Evolutionary conservation across 148 eudicot species (phyloP), one percentile per base, ranked within the genome.

Genomic region (Rhododendron vialii): DNA sequence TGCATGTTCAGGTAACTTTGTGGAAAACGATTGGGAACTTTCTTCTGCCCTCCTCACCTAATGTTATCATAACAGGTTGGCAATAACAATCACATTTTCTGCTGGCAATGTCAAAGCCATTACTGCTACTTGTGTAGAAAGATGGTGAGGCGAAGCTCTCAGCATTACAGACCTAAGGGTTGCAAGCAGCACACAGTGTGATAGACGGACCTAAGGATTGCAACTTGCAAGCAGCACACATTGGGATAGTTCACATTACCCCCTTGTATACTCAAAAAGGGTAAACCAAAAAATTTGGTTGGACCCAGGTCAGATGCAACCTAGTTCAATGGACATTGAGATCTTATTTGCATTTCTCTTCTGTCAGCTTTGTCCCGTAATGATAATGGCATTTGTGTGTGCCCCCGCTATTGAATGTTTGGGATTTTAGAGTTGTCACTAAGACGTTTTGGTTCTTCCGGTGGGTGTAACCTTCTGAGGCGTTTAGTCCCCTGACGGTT

Each of bases 81-180:
- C 14, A 95, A 95, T 87, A 95, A 97, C 90, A 97, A 97, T 88
- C 99, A 97, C 93, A 90, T 95, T 30, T 94, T 92, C 89, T 97
- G 99, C 89, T 97, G 99, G 99, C 90, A 95, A 57, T 97, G 98
- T 89, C 98, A 95, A 84, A 88, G 69, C 86, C 98, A 94, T 88
- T 94, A 94, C 81, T 97, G 99, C 89, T 97, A 94, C 88, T 86
- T 94, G 26, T 97, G 99, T 82, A 85, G 89, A 86, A 89, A 91
- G 89, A 81, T 88, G 41, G 98, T 97, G 63, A 89, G 89, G 59
- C 95, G 98, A 7, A 85, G 93, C 85, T 89, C 95, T 33, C 92
- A 93, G 57, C 99, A 97, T 91, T 97, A 71, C 43, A 95, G 98
- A 12, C 94, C 98, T 41, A 95, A 91, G 85, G 92, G 99, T 35